A percentile compares a stretch with the other conserved stretches of the same genome.
Conservation (phyloP, 805 yeast genomes). For the Wickerhamomyces chambardii region DNA sequence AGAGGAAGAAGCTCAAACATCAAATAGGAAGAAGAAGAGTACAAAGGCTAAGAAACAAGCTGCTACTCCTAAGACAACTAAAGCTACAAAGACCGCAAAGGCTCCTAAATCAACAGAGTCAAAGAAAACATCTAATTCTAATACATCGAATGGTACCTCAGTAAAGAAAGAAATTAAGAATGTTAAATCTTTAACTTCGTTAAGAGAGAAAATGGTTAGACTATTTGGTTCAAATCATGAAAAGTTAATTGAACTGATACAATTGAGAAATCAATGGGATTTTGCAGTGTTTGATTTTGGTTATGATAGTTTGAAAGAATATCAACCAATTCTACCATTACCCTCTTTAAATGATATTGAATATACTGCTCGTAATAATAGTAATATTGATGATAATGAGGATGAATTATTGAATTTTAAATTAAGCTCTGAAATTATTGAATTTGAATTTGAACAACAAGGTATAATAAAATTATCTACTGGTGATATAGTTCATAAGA, state of each 20-base stretch:
- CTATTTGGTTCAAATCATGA: constrained; percentile 42
- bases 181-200: constrained; percentile 22
- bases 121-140: constrained; percentile 4
- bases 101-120: no score
- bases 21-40: no score
- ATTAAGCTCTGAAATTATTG: no score
- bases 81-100: background rate
- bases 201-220: constrained; percentile 31
- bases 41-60: no score
- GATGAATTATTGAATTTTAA: no score
- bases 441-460: no score
- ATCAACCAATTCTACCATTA: constrained; percentile 4
- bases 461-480: no score
- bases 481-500: no score
- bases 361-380: no score
- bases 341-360: constrained; percentile 3
- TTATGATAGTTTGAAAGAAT: constrained; percentile 16
- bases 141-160: constrained; percentile 1
- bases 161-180: constrained; percentile 12
- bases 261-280: constrained; percentile 43
- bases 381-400: no score
- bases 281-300: constrained; percentile 33
- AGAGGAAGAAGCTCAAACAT: no score
- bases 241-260: constrained; percentile 30
- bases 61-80: no score